A percentile compares a stretch with the other conserved stretches of the same genome.
These are phyloP conservation scores for Candida coleopterorum DNA, from an alignment of 805 yeast species.

Conservation along the genomic window DNA sequence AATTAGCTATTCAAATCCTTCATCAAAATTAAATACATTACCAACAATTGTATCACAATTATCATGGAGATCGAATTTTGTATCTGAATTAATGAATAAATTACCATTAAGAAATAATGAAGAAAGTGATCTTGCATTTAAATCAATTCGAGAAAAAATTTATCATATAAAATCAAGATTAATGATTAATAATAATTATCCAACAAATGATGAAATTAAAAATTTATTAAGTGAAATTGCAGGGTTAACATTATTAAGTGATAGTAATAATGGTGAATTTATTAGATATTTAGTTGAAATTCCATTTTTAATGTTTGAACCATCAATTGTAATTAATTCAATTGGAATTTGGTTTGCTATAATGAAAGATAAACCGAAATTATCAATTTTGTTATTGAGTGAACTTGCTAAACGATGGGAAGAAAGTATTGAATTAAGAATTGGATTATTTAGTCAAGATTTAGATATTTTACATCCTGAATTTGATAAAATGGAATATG, in stretches of 20 bases:
- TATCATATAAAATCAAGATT: constrained; percentile 12
- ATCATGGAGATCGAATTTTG: constrained; percentile 56
- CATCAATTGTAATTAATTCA: constrained; percentile 56
- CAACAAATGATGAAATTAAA: constrained; percentile 24
- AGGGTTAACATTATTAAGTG: constrained; percentile 30
- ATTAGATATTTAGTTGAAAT: constrained; percentile 52
- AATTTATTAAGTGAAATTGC: constrained; percentile 44
- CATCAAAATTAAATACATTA: constrained; percentile 47
- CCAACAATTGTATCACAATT: constrained; percentile 75
- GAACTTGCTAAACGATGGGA: constrained; percentile 72
- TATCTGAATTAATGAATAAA: constrained; percentile 28
- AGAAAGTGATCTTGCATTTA: constrained; percentile 24
- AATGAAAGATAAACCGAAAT: constrained; percentile 58
- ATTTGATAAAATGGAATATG: constrained; percentile 75
- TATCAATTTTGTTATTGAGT: constrained; percentile 57
- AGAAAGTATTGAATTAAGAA: constrained; percentile 48
- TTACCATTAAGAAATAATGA: constrained; percentile 12
- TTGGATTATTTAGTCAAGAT: constrained; percentile 60
- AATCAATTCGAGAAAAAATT: constrained; percentile 24
- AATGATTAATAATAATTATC: constrained; percentile 1
- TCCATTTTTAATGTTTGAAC: constrained; percentile 66
- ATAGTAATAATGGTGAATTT: constrained; percentile 41
- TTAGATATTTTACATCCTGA: constrained; percentile 58
- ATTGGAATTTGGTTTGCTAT: constrained; percentile 78
- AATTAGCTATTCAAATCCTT: constrained; percentile 31